Base-by-base conservation (phyloP, 495 filamentous ascomycete species). In the Terfezia claveryi region DNA sequence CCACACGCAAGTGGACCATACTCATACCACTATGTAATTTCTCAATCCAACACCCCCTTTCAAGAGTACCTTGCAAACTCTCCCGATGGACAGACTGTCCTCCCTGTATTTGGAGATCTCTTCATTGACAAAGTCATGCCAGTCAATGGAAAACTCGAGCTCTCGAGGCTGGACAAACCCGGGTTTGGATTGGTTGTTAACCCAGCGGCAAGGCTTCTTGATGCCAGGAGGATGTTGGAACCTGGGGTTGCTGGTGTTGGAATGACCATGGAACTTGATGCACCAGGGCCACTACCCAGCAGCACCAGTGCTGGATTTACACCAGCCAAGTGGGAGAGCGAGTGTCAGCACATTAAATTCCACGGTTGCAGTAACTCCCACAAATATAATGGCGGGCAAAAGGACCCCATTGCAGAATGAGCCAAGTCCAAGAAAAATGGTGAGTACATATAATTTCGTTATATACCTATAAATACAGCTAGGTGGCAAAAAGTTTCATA, bases 31-130 rank as follows among this genome's bases (percentile, higher is more conserved):
- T 93, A 87, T 59, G 87, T 93, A 49, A 78, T 92, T 59, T 87
- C 85, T 41, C 87, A 93, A 67, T 76, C 81, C 17, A 93, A 93
- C 70, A 81, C 81, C 41, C 87, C 87, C 17, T 94, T 94, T 73
- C 85, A 93, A 68, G 87, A 94, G 68, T 94, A 94, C 60, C 76
- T 94, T 10, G 85, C 87, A 59, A 94, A 94, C 68, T 91, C 84
- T 0, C 74, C 87, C 0, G 87, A 94, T 59, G 87, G 87, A 36
- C 84, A 87, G 72, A 82, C 76, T 37, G 86, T 94, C 36, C 69
- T 83, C 58, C 87, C 87, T 2, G 87, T 94, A 11, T 94, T 94
- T 68, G 87, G 87, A 23, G 83, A 91, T 57, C 71, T 94, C 51
- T 94, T 94, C 68, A 56, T 84, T 37, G 87, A 94, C 68, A 87